phyloP scores from a whole-genome alignment of 768 basidiomycete species.

The Mycena leptocephala region DNA sequence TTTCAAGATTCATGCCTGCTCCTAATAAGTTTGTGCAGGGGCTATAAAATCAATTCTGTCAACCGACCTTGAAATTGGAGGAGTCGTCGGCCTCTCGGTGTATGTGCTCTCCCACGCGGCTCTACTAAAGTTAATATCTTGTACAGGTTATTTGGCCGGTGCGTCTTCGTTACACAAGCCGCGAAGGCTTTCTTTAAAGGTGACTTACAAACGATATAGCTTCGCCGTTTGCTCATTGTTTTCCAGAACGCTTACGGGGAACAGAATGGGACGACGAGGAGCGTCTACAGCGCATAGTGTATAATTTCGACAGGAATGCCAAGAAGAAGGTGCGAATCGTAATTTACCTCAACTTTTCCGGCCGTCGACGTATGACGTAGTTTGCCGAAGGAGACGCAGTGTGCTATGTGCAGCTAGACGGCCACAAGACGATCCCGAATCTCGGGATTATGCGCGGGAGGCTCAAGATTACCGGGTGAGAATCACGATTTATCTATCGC shows the following conservation, averaged over 20 bases:
- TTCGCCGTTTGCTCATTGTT: not conserved
- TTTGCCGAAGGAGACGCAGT: conserved; percentile 30
- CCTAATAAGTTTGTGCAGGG: conserved; percentile 6
- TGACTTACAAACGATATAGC: not conserved
- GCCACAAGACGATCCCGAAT: conserved; percentile 32
- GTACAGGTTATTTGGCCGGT: conserved; percentile 39
- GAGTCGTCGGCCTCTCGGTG: conserved; percentile 38
- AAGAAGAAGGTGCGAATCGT: conserved; percentile 36
- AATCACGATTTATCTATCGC: not conserved
- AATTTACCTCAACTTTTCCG: not conserved
- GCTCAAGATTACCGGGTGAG: conserved; percentile 37
- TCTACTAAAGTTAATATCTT: not conserved
- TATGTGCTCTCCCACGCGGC: conserved; percentile 5
- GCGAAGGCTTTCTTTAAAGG: conserved; percentile 35
- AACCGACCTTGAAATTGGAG: conserved; percentile 28
- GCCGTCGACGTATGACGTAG: not conserved
- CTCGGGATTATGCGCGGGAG: conserved; percentile 35
- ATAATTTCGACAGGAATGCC: conserved; percentile 41
- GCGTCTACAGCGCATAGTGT: conserved; percentile 30
- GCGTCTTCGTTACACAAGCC: conserved; percentile 40
- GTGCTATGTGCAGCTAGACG: conserved; percentile 34
- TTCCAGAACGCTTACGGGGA: conserved; percentile 27
- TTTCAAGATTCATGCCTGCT: not conserved
- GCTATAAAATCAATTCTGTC: conserved; percentile 36
- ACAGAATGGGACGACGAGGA: conserved; percentile 40